Evolutionary conservation across 129 eudicot species (phyloP), one percentile per base, ranked within the genome.

Genomic region (Artemisia argyi): DNA sequence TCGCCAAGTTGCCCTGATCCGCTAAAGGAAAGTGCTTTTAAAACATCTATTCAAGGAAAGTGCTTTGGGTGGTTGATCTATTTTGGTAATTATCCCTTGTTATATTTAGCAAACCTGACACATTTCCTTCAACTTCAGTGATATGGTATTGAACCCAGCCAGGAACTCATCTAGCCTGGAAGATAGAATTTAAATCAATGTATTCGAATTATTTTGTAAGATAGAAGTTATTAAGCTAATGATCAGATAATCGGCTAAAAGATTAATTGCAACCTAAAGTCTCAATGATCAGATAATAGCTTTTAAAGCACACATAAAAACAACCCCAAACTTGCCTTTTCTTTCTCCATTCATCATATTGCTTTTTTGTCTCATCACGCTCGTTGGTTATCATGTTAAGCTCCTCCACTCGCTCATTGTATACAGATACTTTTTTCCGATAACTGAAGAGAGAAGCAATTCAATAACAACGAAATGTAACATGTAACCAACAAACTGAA

Each of bases 111-210:
- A 75, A 48, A 91, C 97, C 99, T 95, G 97, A 76, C 91, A 95
- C 99, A 95, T 95, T 78, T 95, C 99, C 72, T 95, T 95, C 79
- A 95, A 46, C 83, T 95, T 95, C 73, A 95, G 66, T 4, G 99
- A 95, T 56, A 95, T 91, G 19, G 96, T 85, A 79, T 91, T 95
- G 61, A 90, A 95, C 81, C 99, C 99, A 19, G 87, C 96, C 97
- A 95, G 88, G 88, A 95, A 95, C 80, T 95, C 99, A 72, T 95
- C 99, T 49, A 91, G 76, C 91, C 99, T 95, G 85, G 20, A 88
- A 75, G 52, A 61, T 3, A 42, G 4, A 39, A 67, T 56, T 20
- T 61, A 44, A 30, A 47, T 48, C 3, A 13, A 1, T 5, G 46
- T 39, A 39, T 39, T 7, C 7, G 46, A 39, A 39, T 7, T 39